A percentile compares a stretch with the other conserved stretches of the same genome.
Evolutionary conservation across 73 alveolate genomes (phyloP).

Genomic region (Uronychia binucleata): DNA sequence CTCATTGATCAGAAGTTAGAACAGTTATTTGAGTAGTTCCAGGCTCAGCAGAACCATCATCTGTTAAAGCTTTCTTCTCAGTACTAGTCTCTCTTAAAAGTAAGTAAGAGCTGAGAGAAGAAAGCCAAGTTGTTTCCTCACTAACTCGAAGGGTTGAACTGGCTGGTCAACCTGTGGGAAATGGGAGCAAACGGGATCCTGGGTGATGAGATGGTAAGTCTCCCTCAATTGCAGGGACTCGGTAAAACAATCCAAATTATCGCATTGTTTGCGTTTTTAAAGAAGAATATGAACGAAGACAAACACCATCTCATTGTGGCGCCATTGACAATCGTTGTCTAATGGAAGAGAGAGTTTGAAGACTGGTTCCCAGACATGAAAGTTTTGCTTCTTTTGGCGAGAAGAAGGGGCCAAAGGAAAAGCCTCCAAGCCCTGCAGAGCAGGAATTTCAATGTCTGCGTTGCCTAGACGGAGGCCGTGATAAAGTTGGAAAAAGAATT

Average conservation of each 20-base stretch:
- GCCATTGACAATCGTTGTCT: not conserved
- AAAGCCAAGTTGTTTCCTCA: constrained; percentile 35
- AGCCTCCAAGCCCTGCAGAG: too few species aligned
- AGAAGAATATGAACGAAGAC: constrained; percentile 34
- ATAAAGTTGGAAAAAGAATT: too few species aligned
- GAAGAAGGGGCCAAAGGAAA: too few species aligned
- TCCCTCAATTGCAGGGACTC: constrained; percentile 53
- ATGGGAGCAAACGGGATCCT: constrained; percentile 41
- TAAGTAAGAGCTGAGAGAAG: not conserved
- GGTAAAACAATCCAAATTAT: constrained; percentile 83
- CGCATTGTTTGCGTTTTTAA: constrained; percentile 60
- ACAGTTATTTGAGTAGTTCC: too few species aligned
- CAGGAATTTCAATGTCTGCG: too few species aligned
- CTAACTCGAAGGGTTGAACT: constrained; percentile 67
- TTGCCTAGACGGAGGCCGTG: too few species aligned
- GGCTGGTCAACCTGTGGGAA: constrained; percentile 56
- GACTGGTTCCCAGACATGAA: not conserved
- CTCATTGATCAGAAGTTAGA: too few species aligned
- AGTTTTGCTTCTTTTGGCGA: too few species aligned
- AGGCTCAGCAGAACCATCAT: too few species aligned
- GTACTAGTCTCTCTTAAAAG: too few species aligned
- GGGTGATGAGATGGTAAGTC: constrained; percentile 83
- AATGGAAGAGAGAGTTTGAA: not conserved
- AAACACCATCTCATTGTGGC: not conserved
- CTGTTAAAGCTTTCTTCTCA: too few species aligned